A percentile compares a stretch with the other conserved stretches of the same genome.
Evolutionary conservation across 2,329 filamentous ascomycete species (phyloP).

Genomic region (Fusarium sp.): DNA sequence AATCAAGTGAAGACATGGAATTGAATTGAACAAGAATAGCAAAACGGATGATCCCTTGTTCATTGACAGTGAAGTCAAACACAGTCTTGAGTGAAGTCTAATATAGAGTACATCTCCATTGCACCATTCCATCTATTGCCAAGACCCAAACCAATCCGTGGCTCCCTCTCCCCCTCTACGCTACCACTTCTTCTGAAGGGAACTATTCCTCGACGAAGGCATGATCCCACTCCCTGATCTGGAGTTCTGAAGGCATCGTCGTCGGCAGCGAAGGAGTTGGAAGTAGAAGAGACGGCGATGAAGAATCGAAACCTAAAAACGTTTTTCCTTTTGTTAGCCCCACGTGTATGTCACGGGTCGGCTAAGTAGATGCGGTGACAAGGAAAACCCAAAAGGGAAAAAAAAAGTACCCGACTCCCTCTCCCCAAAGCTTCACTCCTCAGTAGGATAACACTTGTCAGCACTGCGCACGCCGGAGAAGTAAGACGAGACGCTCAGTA

Average conservation of each 20-base stretch:
- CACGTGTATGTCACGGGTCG: not conserved
- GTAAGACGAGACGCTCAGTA: not conserved
- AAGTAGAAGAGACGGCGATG: no score
- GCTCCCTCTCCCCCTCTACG: not conserved
- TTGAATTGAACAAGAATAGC: fast-evolving
- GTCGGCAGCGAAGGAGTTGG: no score
- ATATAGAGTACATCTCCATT: not conserved
- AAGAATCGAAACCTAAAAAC: not conserved
- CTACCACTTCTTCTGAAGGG: not conserved
- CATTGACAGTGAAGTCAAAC: not conserved
- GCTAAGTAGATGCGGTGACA: not conserved
- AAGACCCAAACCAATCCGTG: fast-evolving
- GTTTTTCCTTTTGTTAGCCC: not conserved
- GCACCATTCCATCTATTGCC: not conserved
- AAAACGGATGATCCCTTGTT: fast-evolving
- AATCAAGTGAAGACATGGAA: not conserved
- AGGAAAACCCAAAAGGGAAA: not conserved
- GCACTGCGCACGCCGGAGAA: not conserved
- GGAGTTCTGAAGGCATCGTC: not conserved
- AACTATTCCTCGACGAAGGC: not conserved
- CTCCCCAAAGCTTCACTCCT: not conserved
- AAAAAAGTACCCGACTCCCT: not conserved
- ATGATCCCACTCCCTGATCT: fast-evolving
- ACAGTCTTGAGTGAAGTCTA: not conserved
- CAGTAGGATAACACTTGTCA: not conserved